Evolutionary conservation across 306 rosid species (phyloP), one percentile per base, ranked within the genome.

Genomic region (Mimosa bimucronata): DNA sequence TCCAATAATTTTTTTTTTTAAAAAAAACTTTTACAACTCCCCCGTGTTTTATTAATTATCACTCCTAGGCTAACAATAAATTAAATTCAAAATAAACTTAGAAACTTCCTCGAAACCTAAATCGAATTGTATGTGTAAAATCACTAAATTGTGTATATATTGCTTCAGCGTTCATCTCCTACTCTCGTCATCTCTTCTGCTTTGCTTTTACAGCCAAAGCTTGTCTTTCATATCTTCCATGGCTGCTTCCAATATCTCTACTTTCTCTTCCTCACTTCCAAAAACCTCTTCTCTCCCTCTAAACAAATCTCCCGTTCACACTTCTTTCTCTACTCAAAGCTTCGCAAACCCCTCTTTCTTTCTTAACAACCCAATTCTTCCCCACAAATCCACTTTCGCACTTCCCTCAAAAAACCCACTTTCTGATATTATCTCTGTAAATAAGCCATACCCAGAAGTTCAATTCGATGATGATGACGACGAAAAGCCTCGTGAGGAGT

Each of bases 401-500:
- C 62, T 76, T 28, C 81, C 84, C 19, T 46, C 82, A 14, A 82
- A 81, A 71, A 86, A 80, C 81, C 88, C 89, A 0, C 78, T 86
- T n/a, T 85, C 92, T 66, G 77, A 83, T 12, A 11, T 79, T 41
- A 29, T 74, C 80, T 45, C 84, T 6, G n/a, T 45, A 5, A 13
- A 15, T 34, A 71, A 82, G 12, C 65, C 64, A 21, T 21, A 52
- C 73, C 78, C 81, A 30, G 66, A 66, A 71, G 8, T 13, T 42
- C 60, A 23, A 6, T 5, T 29, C 9, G 82, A 76, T 0, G 52
- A 38, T 11, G 71, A 66, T 6, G 90, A 83, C 9, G 97, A 93
- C 61, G 97, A 92, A 6, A 96, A 93, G 83, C 97, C 96, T 11
- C 91, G 97, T 2, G 98, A 96, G 60, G 97, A 96, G 99, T 96